Base-by-base conservation (phyloP, 768 basidiomycete genomes). In the Melanogaster broomeanus region DNA sequence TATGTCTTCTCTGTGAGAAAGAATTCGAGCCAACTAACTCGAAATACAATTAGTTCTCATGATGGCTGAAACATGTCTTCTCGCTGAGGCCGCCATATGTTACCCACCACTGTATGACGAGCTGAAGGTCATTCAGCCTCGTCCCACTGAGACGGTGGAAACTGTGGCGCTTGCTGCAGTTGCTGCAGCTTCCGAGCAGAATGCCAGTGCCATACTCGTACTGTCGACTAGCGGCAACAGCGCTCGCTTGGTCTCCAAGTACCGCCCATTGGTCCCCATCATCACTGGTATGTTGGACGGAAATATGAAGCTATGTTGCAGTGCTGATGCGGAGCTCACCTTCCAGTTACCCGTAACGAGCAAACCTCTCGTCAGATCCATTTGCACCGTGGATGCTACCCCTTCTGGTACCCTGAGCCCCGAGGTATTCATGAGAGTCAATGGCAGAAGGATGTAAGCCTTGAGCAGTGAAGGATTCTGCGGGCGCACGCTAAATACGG, bases 41-140 rank as follows among this genome's bases (percentile, higher is more conserved):
- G 50, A 52, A 34, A 21, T 33, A 44, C 41, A 48, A 13, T 22
- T 59, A 92, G 95, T 99, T 58, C 81, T 93, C 62, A 96, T 98
- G 96, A 99, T 99, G 97, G 97, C 96, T 46, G 97, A 99, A 79
- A 98, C 95, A 3, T 98, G 96, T 70, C 80, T 93, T 64, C 87
- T 99, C 57, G 96, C 97, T 51, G 97, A 99, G 74, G 82, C 88
- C 42, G 88, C 96, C 30, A 92, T 96, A 72, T 94, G 91, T 77
- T 95, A 98, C 68, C 91, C 92, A 37, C 90, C 94, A 52, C 76
- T 98, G 45, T 98, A 91, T 67, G 91, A 97, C 64, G 93, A 96
- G 61, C 76, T 98, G 56, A 84, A 85, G 53, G 71, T 78, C 35
- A 79, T 88, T 58, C 89, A 93, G 53, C 78, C 83, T 51, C 86